Evolutionary conservation across 768 basidiomycete species (phyloP).

Genomic region (Rubroboletus satanas): DNA sequence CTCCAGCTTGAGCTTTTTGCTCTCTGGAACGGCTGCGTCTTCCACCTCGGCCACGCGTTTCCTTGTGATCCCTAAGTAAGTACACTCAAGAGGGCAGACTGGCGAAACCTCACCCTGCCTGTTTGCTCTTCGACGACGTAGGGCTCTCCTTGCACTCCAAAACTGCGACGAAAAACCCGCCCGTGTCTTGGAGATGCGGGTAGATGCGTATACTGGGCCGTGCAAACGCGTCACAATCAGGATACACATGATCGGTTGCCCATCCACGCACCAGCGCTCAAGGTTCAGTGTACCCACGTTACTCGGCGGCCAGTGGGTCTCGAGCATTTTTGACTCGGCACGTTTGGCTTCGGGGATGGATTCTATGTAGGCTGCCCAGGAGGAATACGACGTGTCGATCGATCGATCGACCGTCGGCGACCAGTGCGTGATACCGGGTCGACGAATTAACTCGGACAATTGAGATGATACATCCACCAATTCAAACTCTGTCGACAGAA

Average conservation of each 20-base stretch:
- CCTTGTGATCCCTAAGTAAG: conserved; percentile 18
- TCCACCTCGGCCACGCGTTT: conserved; percentile 51
- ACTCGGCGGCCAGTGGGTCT: conserved; percentile 77
- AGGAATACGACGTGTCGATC: conserved; percentile 47
- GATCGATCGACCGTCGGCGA: conserved; percentile 61
- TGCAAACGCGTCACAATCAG: not conserved
- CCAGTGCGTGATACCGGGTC: conserved; percentile 79
- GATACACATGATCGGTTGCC: not conserved
- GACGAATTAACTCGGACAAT: conserved; percentile 67
- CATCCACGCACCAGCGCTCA: conserved; percentile 59
- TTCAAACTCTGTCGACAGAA: conserved; percentile 52
- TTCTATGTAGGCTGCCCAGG: conserved; percentile 57
- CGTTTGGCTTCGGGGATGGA: conserved; percentile 47
- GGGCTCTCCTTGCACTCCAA: conserved; percentile 48
- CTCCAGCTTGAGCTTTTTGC: conserved; percentile 49
- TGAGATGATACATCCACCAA: conserved; percentile 74
- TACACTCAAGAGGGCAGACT: not conserved
- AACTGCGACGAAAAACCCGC: conserved; percentile 97
- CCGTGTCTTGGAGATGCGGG: conserved; percentile 94
- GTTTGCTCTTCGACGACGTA: conserved; percentile 1
- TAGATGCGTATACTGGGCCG: conserved; percentile 74
- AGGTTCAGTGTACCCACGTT: conserved; percentile 60
- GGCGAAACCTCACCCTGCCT: conserved; percentile 12
- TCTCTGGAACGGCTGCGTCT: conserved; percentile 37
- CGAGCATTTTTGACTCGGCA: conserved; percentile 56